These are phyloP conservation scores for Colletotrichum spaethianum DNA, from an alignment of 2,329 filamentous ascomycete genomes.

Conservation along the genomic window DNA sequence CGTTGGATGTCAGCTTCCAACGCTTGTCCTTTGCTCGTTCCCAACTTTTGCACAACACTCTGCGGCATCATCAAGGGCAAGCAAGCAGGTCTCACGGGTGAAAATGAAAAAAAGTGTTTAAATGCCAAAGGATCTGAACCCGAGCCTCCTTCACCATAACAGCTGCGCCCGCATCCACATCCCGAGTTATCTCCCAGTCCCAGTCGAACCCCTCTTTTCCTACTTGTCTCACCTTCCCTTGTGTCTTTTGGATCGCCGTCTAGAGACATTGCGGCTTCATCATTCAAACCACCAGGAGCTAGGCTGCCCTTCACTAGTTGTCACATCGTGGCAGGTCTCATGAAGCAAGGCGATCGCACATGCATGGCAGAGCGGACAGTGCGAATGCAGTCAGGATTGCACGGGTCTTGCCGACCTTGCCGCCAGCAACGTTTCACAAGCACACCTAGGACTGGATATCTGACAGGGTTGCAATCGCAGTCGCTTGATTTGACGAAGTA, in stretches of 20 bases:
- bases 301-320: neutral
- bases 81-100: too few relatives aligned
- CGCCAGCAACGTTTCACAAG: neutral
- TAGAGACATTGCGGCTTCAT: neutral
- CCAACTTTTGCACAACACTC: neutral
- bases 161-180: neutral
- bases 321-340: neutral
- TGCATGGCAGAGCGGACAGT: neutral
- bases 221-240: neutral
- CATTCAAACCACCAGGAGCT: neutral
- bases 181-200: neutral
- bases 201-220: neutral
- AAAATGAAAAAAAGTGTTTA: neutral
- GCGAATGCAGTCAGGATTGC: too few relatives aligned
- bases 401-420: neutral
- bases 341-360: neutral
- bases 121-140: neutral
- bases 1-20: too few relatives aligned
- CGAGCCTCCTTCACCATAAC: too few relatives aligned
- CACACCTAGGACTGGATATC: neutral
- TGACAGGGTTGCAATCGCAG: neutral
- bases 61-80: too few relatives aligned
- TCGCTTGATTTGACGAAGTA: too few relatives aligned
- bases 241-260: neutral
- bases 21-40: neutral